phyloP scores from a whole-genome alignment of 139 green algal genomes.

The Raphidocelis subcapitata region DNA sequence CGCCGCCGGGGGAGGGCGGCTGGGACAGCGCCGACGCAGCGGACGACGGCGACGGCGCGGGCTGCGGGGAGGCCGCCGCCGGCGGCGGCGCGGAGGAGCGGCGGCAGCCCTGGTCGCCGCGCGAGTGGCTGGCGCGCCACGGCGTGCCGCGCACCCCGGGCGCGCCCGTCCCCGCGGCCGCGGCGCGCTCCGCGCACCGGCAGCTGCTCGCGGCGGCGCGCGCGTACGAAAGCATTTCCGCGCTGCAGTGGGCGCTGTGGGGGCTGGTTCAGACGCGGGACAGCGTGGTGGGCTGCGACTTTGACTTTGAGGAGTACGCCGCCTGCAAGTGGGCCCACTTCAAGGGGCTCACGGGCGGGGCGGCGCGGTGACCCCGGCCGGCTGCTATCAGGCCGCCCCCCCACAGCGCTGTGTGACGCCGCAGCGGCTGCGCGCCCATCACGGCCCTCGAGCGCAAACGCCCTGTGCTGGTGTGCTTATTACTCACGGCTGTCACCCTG shows the following conservation, averaged over 20 bases:
- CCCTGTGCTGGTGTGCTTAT: too few species aligned
- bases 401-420: too few species aligned
- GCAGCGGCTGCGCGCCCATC: too few species aligned
- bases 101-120: neutral
- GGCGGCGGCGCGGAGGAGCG: neutral
- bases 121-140: neutral
- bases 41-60: neutral
- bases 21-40: neutral
- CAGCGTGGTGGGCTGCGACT: constrained; percentile 39
- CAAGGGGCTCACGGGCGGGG: too few species aligned
- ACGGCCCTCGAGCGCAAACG: too few species aligned
- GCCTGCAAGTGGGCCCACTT: constrained; percentile 47
- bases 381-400: too few species aligned
- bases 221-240: constrained; percentile 47
- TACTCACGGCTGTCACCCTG: too few species aligned
- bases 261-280: constrained; percentile 47
- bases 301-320: constrained; percentile 53
- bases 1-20: neutral
- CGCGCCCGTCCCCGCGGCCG: neutral
- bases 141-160: neutral
- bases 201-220: constrained; percentile 18
- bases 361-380: too few species aligned
- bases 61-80: neutral
- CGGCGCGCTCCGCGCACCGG: neutral
- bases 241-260: constrained; percentile 70